Evolutionary conservation across 1,284 basidiomycete species (phyloP), one percentile per base, ranked within the genome.

Genomic region (Puccinia polysora): DNA sequence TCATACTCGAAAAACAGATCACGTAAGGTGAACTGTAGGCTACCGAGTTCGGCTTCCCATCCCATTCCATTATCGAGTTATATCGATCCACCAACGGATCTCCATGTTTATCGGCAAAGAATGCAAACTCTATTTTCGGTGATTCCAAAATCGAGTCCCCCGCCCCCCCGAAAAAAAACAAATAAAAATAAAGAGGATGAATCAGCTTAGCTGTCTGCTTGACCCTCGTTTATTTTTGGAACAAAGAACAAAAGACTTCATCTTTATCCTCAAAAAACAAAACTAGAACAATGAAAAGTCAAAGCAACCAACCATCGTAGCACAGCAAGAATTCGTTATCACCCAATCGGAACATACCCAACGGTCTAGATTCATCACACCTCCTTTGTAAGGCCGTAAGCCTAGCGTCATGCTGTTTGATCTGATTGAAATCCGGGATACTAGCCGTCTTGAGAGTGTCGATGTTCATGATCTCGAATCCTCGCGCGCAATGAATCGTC

Each of bases 21-120:
- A 97, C 84, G 76, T 93, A 94, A 0, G 91, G 91, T 77, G 93
- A 90, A n/a, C 28, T 40, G 82, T 90, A 88, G 0, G 91, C 91
- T 34, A 92, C 90, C 50, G 86, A 87, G 77, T 91, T 89, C 0
- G 90, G 90, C 2, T 86, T 88, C 8, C 92, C 92, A 81, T 97
- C 94, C 92, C 94, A 97, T 79, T 97, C 93, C 77, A 97, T 90
- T 2, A 88, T 86, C 34, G 84, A 84, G 2, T 71, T 86, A 82
- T 30, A 83, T 47, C 55, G 53, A 52, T 56, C 90, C 86, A 76
- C 77, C 76, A 49, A 76, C 12, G 65, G 65, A 59, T 89, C 88
- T 50, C 93, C 93, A 75, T 93, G 90, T 60, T 90, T 88, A 79
- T 90, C 87, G 40, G 92, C 89, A 77, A 90, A 94, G 71, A 95